These are phyloP conservation scores for Talaromyces proteolyticus DNA, from an alignment of 495 filamentous ascomycete species.

Conservation along the genomic window DNA sequence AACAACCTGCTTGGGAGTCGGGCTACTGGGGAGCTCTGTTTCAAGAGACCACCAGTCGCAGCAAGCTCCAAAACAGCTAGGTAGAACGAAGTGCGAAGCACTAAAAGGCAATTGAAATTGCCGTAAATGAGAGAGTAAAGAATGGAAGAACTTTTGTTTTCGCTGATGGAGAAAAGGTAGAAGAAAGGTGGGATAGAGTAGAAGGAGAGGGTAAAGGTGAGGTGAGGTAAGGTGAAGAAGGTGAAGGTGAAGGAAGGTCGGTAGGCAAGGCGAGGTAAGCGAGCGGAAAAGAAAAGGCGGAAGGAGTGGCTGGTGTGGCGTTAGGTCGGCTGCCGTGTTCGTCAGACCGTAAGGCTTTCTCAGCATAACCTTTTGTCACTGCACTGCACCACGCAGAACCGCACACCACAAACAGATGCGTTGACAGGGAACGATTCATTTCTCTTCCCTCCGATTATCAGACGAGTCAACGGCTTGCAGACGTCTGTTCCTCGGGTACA, in stretches of 20 bases:
- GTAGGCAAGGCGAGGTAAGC: slow-evolving; percentile 14
- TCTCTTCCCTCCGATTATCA: too few species aligned
- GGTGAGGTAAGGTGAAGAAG: slow-evolving; percentile 21
- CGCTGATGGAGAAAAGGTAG: slow-evolving; percentile 21
- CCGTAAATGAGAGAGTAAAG: slow-evolving; percentile 9
- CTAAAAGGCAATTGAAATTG: neutral
- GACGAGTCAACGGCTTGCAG: too few species aligned
- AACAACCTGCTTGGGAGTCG: slow-evolving; percentile 1
- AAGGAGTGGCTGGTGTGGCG: neutral
- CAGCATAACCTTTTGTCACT: too few species aligned
- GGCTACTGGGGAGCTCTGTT: slow-evolving; percentile 3
- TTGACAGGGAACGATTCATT: too few species aligned
- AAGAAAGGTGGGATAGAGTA: slow-evolving; percentile 22
- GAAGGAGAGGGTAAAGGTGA: slow-evolving; percentile 17
- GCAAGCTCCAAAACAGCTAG: neutral
- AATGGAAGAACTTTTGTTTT: slow-evolving; percentile 19
- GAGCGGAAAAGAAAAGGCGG: slow-evolving; percentile 6
- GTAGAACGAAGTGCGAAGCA: too few species aligned
- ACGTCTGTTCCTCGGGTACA: too few species aligned
- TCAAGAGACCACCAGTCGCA: neutral
- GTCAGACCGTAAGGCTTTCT: too few species aligned
- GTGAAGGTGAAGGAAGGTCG: slow-evolving; percentile 16
- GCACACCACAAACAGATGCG: too few species aligned
- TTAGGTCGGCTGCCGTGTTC: too few species aligned
- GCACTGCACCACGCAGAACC: too few species aligned